Percentiles rank a stretch among this genome's conserved stretches.
Conservation (phyloP, 768 basidiomycete genomes). For the Boletus sensibilis region DNA sequence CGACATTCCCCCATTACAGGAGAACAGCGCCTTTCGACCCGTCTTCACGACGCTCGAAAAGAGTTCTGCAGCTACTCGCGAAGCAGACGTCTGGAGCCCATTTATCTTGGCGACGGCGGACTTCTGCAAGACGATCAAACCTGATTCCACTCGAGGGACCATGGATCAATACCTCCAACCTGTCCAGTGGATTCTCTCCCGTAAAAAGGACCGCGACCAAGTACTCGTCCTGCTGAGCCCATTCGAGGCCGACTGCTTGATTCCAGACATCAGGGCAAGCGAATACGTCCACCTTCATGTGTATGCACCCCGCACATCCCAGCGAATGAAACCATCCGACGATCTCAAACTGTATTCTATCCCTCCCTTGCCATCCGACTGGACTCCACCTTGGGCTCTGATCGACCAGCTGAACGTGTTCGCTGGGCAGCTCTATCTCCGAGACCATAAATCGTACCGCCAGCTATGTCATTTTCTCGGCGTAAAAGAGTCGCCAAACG, state of each 20-base stretch:
- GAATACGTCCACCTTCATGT: conserved; percentile 37
- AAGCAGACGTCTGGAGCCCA: no score
- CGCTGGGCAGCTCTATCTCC: no score
- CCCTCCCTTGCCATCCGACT: conserved; percentile 2
- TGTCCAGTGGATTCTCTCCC: no score
- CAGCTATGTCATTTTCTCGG: conserved; percentile 24
- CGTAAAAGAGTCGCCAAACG: not conserved
- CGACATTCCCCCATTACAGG: not conserved
- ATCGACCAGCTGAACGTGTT: conserved; percentile 7
- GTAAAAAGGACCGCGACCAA: no score
- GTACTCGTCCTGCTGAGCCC: no score
- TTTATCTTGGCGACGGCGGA: conserved; percentile 12
- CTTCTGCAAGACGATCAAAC: conserved; percentile 11
- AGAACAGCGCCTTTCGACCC: conserved; percentile 20
- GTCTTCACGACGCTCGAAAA: conserved; percentile 7
- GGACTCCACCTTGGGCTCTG: not conserved
- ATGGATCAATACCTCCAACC: no score
- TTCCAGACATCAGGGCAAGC: conserved; percentile 36
- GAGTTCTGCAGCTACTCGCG: no score
- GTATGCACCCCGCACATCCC: conserved; percentile 39
- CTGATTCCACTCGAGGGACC: not conserved
- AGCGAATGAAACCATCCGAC: conserved; percentile 38
- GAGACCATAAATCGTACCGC: conserved; percentile 21
- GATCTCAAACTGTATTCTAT: conserved; percentile 15
- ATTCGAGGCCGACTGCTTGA: conserved; percentile 37